These are phyloP conservation scores for Penicillium coffeae DNA, from an alignment of 495 filamentous ascomycete genomes.

Conservation along the genomic window DNA sequence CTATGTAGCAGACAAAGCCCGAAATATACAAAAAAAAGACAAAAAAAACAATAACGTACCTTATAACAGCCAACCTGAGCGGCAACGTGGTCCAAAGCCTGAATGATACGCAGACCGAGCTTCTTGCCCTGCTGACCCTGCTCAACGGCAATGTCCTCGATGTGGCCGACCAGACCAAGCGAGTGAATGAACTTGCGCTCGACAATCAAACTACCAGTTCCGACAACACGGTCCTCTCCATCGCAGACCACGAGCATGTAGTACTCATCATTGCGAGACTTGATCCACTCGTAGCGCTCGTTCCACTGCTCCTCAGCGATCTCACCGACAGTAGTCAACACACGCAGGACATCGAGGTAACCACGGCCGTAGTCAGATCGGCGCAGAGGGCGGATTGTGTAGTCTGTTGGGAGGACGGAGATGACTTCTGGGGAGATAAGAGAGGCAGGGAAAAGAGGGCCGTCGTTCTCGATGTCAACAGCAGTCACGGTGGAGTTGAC, in stretches of 20 bases:
- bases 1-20: background rate
- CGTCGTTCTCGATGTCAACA: constrained; percentile 45
- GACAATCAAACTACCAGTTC: constrained; percentile 83
- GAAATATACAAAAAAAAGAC: background rate
- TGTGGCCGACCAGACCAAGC: constrained; percentile 74
- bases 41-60: constrained; percentile 51
- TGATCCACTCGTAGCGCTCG: constrained; percentile 81
- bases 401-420: constrained; percentile 69
- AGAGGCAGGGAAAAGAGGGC: constrained; percentile 67
- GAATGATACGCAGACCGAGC: constrained; percentile 85
- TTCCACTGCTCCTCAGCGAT: constrained; percentile 71
- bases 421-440: constrained; percentile 76
- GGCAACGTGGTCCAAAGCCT: constrained; percentile 87
- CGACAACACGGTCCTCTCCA: constrained; percentile 65
- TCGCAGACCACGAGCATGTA: constrained; percentile 82
- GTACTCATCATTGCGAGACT: constrained; percentile 71
- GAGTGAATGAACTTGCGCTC: constrained; percentile 53
- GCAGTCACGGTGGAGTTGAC: constrained; percentile 39
- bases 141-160: constrained; percentile 95
- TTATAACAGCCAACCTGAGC: constrained; percentile 88
- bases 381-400: constrained; percentile 76
- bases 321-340: constrained; percentile 90
- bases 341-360: constrained; percentile 86
- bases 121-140: constrained; percentile 97
- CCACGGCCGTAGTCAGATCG: constrained; percentile 67